phyloP scores from a whole-genome alignment of 371 early-diverging fungal species.

The Actinomucor elegans region DNA sequence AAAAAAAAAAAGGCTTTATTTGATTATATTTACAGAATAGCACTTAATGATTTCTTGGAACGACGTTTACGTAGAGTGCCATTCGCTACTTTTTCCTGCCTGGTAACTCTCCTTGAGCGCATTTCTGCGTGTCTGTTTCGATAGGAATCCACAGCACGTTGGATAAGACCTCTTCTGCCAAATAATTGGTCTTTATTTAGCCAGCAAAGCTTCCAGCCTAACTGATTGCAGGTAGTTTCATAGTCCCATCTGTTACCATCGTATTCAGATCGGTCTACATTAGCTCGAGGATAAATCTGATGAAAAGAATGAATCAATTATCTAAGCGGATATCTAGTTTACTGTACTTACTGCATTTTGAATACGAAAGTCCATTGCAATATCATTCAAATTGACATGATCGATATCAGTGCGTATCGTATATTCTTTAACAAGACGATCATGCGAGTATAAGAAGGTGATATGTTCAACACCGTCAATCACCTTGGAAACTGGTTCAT shows the following conservation, averaged over 20 bases:
- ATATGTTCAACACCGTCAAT: constrained; percentile 64
- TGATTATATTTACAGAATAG: neutral
- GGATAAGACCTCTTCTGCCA: constrained; percentile 83
- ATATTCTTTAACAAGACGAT: constrained; percentile 65
- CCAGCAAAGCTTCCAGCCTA: constrained; percentile 87
- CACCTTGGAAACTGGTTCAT: constrained; percentile 43
- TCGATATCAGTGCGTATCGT: constrained; percentile 70
- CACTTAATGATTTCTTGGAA: constrained; percentile 16
- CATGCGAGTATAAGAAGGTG: constrained; percentile 65
- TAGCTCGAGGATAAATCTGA: constrained; percentile 81
- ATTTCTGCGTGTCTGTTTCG: constrained; percentile 75
- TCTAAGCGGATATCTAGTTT: no score
- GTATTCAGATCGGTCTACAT: constrained; percentile 61
- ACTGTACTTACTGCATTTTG: constrained; percentile 23
- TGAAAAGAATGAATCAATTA: no score
- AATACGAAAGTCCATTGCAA: constrained; percentile 16
- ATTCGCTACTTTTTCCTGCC: constrained; percentile 72
- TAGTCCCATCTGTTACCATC: constrained; percentile 88
- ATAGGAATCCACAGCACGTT: constrained; percentile 89
- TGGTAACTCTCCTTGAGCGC: constrained; percentile 69
- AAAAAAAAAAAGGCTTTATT: neutral
- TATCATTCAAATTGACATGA: constrained; percentile 13
- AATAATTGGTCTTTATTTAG: constrained; percentile 75
- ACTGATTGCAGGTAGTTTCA: constrained; percentile 83
- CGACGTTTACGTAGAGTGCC: constrained; percentile 62